Conservation (phyloP, 2,329 filamentous ascomycete genomes). For the Nemania sp. region DNA sequence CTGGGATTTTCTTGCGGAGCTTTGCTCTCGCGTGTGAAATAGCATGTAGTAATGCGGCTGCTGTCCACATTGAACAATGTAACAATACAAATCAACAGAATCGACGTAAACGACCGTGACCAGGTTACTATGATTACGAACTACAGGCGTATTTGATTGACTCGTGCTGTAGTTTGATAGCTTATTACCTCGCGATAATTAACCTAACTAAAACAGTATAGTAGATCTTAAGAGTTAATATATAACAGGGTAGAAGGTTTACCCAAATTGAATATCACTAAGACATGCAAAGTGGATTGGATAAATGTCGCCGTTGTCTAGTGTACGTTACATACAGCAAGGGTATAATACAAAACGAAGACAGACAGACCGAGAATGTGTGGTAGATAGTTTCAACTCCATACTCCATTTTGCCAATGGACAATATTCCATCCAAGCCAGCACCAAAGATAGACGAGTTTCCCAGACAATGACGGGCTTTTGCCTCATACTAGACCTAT, state of each 20-base stretch:
- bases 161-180: background rate
- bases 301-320: constrained; percentile 18
- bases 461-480: constrained; percentile 37
- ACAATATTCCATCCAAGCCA: constrained; percentile 24
- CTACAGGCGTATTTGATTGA: background rate
- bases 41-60: background rate
- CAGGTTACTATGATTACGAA: background rate
- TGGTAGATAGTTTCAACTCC: constrained; percentile 29
- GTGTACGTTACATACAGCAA: constrained; percentile 7
- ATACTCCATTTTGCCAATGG: constrained; percentile 26
- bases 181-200: background rate
- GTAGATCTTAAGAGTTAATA: constrained; percentile 1
- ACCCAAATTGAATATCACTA: constrained; percentile 1
- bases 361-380: constrained; percentile 23
- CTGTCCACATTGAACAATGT: constrained; percentile 20
- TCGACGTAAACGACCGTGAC: background rate
- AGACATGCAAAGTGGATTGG: constrained; percentile 2
- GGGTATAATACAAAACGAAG: constrained; percentile 38
- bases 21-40: background rate
- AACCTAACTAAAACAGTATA: background rate
- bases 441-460: constrained; percentile 52
- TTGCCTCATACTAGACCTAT: constrained; percentile 50
- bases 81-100: constrained; percentile 11
- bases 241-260: background rate
- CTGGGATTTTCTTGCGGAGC: background rate